Base-by-base conservation (phyloP, 768 basidiomycete species). In the Pleurotus sapidus region DNA sequence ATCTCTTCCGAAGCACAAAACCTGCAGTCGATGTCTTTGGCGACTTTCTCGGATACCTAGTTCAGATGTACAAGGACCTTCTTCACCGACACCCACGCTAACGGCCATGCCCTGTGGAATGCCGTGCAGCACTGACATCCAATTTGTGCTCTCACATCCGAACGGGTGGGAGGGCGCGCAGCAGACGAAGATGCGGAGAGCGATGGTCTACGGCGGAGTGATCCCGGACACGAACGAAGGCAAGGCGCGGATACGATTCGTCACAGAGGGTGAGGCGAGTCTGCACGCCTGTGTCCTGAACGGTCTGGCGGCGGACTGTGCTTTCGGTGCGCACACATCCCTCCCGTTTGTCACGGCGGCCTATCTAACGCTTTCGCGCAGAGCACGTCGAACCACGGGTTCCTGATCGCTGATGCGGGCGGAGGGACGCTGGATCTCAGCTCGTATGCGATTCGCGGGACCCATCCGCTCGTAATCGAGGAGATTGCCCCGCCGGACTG, bases 401-500 rank as follows among this genome's bases (percentile, higher is more conserved):
- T 91, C 71, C 74, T 91, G 24, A 86, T 92, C 20, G 87, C 87
- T 11, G 89, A 92, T 68, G 89, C 89, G 1, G 89, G 89, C 55
- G 89, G 89, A 54, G 89, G 89, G 42, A 92, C 89, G 0, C 78
- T 91, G 47, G 89, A 92, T 67, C 88, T 92, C 63, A 89, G 87
- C 60, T 85, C 89, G 4, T 92, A 92, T 61, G 88, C 84, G 1
- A 87, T 91, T 53, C 83, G 84, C 5, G 85, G 79, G 49, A 84
- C 86, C 3, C 69, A 77, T 23, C 89, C 89, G 0, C 80, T 91
- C 14, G 82, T 87, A 14, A 91, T 92, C 63, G 89, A 92, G 66
- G 89, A 92, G 70, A 84, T 91, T 61, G 89, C 89, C 2, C 89
- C 89, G 23, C 88, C 89, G 9, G 89, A 92, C 69, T 92, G 89